Base-by-base conservation (phyloP, 1,139 yeast genomes). In the Taiozyma onychis region DNA sequence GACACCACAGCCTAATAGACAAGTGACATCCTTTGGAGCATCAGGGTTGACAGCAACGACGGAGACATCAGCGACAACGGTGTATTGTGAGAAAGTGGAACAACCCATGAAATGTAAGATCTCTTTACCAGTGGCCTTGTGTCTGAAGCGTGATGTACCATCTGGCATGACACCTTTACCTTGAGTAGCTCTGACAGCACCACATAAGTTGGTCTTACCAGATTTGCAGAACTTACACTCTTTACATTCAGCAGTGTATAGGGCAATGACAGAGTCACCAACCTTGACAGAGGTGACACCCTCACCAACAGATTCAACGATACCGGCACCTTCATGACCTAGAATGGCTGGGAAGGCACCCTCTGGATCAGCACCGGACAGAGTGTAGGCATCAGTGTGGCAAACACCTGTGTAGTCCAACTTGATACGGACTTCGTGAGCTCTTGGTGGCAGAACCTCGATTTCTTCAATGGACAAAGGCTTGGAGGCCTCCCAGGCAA, bases 281-380 rank as follows among this genome's bases (percentile, higher is more conserved):
- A 77, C 83, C 72, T 81, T 87, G 61, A 90, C 96, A 62, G 71
- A 81, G 59, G 91, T 84, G 53, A 91, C 97, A 56, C 91, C 97
- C 67, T 88, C 96, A 62, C 98, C 98, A 43, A 91, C 78, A 49
- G 89, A 80, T 74, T 89, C 97, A 44, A 91, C 97, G 56, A 89
- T 76, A 66, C 98, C 98, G 43, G 97, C 96, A 71, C 97, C 97
- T 72, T 91, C 98, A 69, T 93, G 98, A 55, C 99, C 98, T 64
- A 93, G 79, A 54, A 93, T 73, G 44, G 80, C 85, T 35, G 98
- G 98, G 80, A 90, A 91, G 24, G 87, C 88, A 61, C 98, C 99
- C 74, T 95, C 99, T 51, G 98, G 96, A 70, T 93, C 99, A 52
- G 76, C 79, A 51, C 99, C 99, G 49, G 95, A 85, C 60, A 93